phyloP scores from a whole-genome alignment of 257 asterid species.

The Paraleonurus japonicus region DNA sequence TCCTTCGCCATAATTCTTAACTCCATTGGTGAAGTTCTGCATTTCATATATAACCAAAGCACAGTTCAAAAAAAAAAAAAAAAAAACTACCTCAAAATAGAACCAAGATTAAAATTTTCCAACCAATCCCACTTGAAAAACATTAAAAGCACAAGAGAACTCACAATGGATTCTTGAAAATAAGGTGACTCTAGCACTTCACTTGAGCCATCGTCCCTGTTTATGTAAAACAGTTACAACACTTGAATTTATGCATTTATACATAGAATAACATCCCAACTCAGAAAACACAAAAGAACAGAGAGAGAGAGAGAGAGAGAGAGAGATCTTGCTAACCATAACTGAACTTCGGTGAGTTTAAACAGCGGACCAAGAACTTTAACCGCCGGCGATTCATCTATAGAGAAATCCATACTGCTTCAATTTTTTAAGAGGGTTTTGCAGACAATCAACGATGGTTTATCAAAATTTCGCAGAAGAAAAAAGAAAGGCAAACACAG shows the following conservation, averaged over 20 bases:
- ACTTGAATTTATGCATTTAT: background rate
- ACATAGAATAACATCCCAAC: background rate
- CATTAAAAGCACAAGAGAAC: slow-evolving; percentile 20
- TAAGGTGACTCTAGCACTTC: slow-evolving; percentile 31
- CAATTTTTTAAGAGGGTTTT: slow-evolving; percentile 26
- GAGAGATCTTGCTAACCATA: slow-evolving; percentile 43
- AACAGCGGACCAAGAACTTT: slow-evolving; percentile 69
- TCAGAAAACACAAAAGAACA: background rate
- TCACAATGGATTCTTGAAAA: slow-evolving; percentile 42
- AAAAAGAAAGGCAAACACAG: background rate
- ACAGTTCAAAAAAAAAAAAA: background rate
- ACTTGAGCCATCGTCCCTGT: slow-evolving; percentile 55
- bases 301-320: background rate
- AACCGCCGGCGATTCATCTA: slow-evolving; percentile 46
- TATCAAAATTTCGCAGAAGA: background rate
- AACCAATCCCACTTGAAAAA: background rate
- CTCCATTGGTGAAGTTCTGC: slow-evolving; percentile 39
- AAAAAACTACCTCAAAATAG: background rate
- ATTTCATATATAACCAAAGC: slow-evolving; percentile 24
- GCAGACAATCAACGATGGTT: slow-evolving; percentile 3
- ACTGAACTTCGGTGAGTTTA: slow-evolving; percentile 68
- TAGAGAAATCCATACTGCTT: slow-evolving; percentile 35
- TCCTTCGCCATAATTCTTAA: slow-evolving; percentile 23
- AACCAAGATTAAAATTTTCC: background rate
- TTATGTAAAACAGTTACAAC: slow-evolving; percentile 18